Percentiles rank a stretch among this genome's conserved stretches.
These are phyloP conservation scores for Pouteria glomerata DNA, from an alignment of 148 eudicot genomes.

Conservation along the genomic window DNA sequence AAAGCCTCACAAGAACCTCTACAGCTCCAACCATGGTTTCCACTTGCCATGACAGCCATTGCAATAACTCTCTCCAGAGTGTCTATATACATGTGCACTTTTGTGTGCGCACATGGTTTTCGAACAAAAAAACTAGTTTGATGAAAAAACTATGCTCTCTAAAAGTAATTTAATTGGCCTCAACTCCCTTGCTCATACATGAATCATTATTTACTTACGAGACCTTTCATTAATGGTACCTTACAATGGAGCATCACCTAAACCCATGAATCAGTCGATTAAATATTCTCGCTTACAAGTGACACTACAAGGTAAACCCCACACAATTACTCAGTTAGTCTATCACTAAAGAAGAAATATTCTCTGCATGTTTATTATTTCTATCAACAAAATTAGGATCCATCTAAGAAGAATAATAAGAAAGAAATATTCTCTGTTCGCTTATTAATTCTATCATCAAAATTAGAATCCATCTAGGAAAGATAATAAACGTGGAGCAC, in stretches of 20 bases:
- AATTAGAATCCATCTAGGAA: background rate
- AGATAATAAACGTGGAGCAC: background rate
- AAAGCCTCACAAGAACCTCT: background rate
- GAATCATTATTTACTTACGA: background rate
- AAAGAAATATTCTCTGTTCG: background rate
- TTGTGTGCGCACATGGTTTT: too few species aligned
- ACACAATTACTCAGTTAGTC: background rate
- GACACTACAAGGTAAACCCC: background rate
- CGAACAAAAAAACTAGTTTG: background rate
- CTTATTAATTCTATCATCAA: background rate
- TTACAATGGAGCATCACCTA: background rate
- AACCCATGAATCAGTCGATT: too few species aligned
- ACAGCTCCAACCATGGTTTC: background rate
- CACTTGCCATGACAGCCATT: background rate
- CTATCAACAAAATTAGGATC: background rate
- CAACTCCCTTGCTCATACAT: background rate
- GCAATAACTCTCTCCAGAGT: background rate
- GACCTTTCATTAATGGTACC: background rate
- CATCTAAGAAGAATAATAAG: background rate
- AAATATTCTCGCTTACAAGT: too few species aligned
- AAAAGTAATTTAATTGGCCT: background rate
- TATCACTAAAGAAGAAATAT: background rate
- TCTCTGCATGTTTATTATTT: background rate
- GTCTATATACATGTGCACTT: too few species aligned
- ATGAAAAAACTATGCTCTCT: too few species aligned